A percentile compares a stretch with the other conserved stretches of the same genome.
These are phyloP conservation scores for Starmera caribaea DNA, from an alignment of 805 yeast genomes.

Conservation along the genomic window DNA sequence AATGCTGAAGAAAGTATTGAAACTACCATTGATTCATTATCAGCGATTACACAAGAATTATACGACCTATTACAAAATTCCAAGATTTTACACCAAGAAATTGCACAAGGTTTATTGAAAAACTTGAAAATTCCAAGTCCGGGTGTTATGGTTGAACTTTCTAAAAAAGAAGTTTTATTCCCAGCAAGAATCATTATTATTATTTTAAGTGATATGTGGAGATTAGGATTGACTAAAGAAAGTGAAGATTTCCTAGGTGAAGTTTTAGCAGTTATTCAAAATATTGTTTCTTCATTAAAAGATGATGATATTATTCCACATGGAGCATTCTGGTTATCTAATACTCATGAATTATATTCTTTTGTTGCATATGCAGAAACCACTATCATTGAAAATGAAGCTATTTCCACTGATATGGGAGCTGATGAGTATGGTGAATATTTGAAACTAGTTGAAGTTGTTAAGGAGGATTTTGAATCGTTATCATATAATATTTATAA, in stretches of 20 bases:
- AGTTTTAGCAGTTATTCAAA: constrained; percentile 79
- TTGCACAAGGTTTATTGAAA: constrained; percentile 76
- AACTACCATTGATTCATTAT: constrained; percentile 35
- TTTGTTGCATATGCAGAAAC: constrained; percentile 91
- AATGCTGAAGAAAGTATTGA: constrained; percentile 38
- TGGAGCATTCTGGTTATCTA: constrained; percentile 97
- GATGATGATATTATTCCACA: constrained; percentile 84
- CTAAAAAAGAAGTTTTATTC: constrained; percentile 86
- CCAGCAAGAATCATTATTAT: constrained; percentile 94
- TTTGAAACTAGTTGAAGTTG: constrained; percentile 78
- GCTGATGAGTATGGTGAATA: constrained; percentile 87
- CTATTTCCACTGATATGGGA: constrained; percentile 73
- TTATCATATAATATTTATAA: constrained; percentile 90
- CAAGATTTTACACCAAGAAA: constrained; percentile 66
- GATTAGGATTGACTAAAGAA: constrained; percentile 86
- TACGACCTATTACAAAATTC: constrained; percentile 65
- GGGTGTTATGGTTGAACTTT: constrained; percentile 71
- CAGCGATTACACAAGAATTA: constrained; percentile 67
- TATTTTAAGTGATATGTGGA: constrained; percentile 95
- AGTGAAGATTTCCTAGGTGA: constrained; percentile 87
- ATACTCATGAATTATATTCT: constrained; percentile 90
- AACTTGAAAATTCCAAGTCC: constrained; percentile 82
- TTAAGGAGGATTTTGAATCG: constrained; percentile 89
- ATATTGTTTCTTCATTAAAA: constrained; percentile 64
- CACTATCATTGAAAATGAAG: constrained; percentile 80